Conservation (phyloP, 2,329 filamentous ascomycete species). For the Cladophialophora chaetospira region DNA sequence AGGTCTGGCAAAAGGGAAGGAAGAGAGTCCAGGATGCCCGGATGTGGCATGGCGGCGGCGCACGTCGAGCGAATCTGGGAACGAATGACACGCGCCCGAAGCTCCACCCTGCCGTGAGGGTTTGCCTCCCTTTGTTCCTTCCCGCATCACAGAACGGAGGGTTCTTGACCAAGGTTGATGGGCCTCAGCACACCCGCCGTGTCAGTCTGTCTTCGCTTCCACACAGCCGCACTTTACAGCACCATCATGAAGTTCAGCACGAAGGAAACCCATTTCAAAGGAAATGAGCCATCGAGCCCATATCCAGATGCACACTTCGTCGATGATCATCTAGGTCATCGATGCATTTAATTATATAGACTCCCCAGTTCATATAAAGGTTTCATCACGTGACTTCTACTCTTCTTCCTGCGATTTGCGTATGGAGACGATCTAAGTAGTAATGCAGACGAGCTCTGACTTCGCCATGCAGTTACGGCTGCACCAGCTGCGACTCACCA, state of each 20-base stretch:
- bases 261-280: background rate
- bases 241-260: slow-evolving; percentile 9
- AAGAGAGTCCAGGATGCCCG: background rate
- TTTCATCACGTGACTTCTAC: slow-evolving; percentile 20
- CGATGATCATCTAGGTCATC: background rate
- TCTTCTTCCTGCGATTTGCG: slow-evolving; percentile 2
- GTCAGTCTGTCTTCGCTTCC: slow-evolving; percentile 17
- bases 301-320: background rate
- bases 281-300: background rate
- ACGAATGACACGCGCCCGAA: background rate
- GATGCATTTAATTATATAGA: slow-evolving; percentile 18
- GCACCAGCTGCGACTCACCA: slow-evolving; percentile 29
- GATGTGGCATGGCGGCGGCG: slow-evolving; percentile 5
- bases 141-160: slow-evolving; percentile 2
- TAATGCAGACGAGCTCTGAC: slow-evolving; percentile 28
- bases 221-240: slow-evolving; percentile 7
- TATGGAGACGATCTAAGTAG: slow-evolving; percentile 23
- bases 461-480: slow-evolving; percentile 18
- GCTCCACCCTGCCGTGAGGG: background rate
- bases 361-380: background rate
- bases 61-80: background rate
- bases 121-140: background rate
- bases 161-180: slow-evolving; percentile 5
- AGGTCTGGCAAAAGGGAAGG: background rate
- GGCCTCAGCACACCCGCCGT: slow-evolving; percentile 13